Percentiles rank a stretch among this genome's conserved stretches.
phyloP scores from a whole-genome alignment of 495 filamentous ascomycete genomes.

The Penicillium dipodomyicola region DNA sequence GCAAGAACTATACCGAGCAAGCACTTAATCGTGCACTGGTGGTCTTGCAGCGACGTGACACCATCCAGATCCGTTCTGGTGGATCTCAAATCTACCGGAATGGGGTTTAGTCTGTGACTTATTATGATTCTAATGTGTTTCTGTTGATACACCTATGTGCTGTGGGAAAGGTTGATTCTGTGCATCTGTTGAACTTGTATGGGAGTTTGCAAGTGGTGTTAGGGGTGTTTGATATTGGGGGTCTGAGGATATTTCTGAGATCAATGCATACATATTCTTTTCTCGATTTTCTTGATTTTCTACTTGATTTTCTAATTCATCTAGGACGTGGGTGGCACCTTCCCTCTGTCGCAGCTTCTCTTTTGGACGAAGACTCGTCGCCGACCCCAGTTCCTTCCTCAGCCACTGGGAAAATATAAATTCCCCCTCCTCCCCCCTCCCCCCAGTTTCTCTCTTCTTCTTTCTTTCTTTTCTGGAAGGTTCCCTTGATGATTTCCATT shows the following conservation, averaged over 20 bases:
- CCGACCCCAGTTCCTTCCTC: neutral
- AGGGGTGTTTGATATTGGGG: conserved; percentile 23
- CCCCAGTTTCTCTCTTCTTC: neutral
- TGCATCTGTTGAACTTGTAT: conserved; percentile 21
- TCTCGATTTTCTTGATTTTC: neutral
- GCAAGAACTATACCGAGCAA: conserved; percentile 81
- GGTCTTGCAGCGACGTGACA: conserved; percentile 83
- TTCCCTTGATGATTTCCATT: neutral
- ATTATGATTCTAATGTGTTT: conserved; percentile 27
- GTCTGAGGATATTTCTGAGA: conserved; percentile 8
- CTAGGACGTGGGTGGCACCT: neutral
- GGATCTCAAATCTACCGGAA: conserved; percentile 86
- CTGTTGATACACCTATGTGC: conserved; percentile 25
- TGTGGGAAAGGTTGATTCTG: conserved; percentile 24
- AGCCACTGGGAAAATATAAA: neutral
- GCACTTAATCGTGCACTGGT: conserved; percentile 80
- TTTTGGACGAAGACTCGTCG: neutral
- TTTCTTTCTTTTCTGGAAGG: neutral
- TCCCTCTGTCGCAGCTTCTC: neutral
- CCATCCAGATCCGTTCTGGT: conserved; percentile 85
- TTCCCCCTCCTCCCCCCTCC: too few relatives aligned
- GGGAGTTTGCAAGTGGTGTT: conserved; percentile 24
- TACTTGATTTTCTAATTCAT: too few relatives aligned
- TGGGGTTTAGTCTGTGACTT: conserved; percentile 47
- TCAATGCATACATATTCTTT: conserved; percentile 16